Evolutionary conservation across 768 basidiomycete species (phyloP).

Genomic region (Phylloporus arenicola): DNA sequence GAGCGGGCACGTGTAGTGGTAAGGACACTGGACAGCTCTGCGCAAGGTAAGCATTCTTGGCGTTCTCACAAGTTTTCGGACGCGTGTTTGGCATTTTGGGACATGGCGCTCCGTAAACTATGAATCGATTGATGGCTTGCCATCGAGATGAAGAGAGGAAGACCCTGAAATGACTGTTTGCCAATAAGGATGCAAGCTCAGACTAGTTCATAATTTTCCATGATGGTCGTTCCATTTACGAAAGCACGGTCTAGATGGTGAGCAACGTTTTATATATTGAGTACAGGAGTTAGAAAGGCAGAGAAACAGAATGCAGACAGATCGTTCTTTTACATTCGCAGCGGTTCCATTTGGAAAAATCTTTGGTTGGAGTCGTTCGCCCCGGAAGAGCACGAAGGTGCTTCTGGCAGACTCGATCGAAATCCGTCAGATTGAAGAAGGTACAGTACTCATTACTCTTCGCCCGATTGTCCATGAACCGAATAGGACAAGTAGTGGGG

Average conservation of each 20-base stretch:
- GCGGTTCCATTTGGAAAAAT: not conserved
- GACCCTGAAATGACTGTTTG: not conserved
- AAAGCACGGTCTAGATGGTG: constrained; percentile 4
- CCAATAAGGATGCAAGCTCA: constrained; percentile 7
- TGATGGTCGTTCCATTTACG: constrained; percentile 5
- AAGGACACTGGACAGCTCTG: no score
- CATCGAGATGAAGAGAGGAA: constrained; percentile 2
- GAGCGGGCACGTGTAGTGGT: not conserved
- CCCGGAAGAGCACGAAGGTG: no score
- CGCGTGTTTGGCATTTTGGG: not conserved
- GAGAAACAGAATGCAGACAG: not conserved
- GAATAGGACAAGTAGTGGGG: constrained; percentile 24
- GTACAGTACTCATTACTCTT: constrained; percentile 32
- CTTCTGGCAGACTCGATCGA: constrained; percentile 8
- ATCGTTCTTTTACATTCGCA: not conserved
- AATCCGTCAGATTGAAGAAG: constrained; percentile 24
- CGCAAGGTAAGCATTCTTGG: not conserved
- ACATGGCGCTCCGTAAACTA: not conserved
- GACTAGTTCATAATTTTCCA: constrained; percentile 15
- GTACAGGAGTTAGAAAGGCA: constrained; percentile 1
- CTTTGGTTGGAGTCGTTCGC: no score
- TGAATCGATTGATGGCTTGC: not conserved
- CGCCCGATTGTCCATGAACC: constrained; percentile 15
- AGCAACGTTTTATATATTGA: not conserved
- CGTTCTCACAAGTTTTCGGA: not conserved